Base-by-base conservation (phyloP, 2,329 filamentous ascomycete species). In the Cordyceps fumosorosea region DNA sequence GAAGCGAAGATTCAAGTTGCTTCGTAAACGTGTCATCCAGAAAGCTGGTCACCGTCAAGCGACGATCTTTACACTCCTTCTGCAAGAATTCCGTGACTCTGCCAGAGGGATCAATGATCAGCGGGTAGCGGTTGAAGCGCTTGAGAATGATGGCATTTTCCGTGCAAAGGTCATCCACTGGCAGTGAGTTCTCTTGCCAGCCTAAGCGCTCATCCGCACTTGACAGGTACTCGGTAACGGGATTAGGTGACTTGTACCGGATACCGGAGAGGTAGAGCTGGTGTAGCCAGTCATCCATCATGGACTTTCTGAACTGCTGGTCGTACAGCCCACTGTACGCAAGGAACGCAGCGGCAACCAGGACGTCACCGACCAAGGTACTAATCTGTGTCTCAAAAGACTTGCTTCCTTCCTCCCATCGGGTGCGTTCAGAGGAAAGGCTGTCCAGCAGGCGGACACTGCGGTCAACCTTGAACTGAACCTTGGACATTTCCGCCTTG, bases 321-420 rank as follows among this genome's bases (percentile, higher is more conserved):
- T 99, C 95, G 73, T 96, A 99, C 56, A 98, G 87, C 76, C 95
- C 95, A 71, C 90, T 91, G 76, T 99, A 99, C 16, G 96, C 95
- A 65, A 99, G 82, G 83, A 98, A 98, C 10, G 93, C 96, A 5
- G 96, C 91, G n/a, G 95, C 95, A 56, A 97, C 89, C 64, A 99
- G 83, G 56, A 97, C 93, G 72, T 99, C 95, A 65, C 95, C 95
- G 44, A 99, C 91, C 58, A 99, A 86, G 2, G 95, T 99, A 74
- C 90, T 90, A 73, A 99, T 98, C 73, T 99, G 95, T 2, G 93
- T 96, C 75, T 98, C 93, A 73, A 99, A 99, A 0, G 93, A 97
- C 77, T 89, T 96, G 83, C 95, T 99, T 68, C 93, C 93, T 70
- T 93, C 91, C 72, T 99, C 95, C 95, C 95, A 99, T 71, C 95